phyloP scores from a whole-genome alignment of 2,329 filamentous ascomycete genomes.

The Sporothrix brunneoviolacea region DNA sequence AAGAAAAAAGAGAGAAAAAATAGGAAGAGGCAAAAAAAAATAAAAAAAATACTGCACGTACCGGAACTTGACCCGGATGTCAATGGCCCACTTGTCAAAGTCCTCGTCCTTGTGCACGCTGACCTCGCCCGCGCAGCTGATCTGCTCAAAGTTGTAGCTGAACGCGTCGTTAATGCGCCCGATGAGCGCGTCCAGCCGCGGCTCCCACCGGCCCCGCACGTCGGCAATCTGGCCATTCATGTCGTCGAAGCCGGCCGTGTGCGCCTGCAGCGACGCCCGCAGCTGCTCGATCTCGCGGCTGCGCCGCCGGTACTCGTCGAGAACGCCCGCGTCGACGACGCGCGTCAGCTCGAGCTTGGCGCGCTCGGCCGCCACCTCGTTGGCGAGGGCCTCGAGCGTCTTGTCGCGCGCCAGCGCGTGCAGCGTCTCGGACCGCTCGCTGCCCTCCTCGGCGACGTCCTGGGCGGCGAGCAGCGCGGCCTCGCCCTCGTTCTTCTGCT shows the following conservation, averaged over 20 bases:
- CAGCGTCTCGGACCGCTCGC: constrained; percentile 36
- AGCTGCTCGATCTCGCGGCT: constrained; percentile 62
- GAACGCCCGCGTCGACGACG: constrained; percentile 65
- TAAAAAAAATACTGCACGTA: too few relatives aligned
- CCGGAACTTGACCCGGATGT: constrained; percentile 95
- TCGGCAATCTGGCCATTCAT: constrained; percentile 54
- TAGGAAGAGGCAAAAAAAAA: too few relatives aligned
- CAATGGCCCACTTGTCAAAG: constrained; percentile 89
- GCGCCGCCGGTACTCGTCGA: constrained; percentile 71
- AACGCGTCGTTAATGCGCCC: constrained; percentile 83
- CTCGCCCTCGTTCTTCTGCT: constrained; percentile 31
- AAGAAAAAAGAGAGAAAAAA: too few relatives aligned
- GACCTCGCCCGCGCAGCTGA: constrained; percentile 90
- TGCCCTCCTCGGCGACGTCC: constrained; percentile 33
- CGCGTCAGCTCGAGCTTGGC: constrained; percentile 75
- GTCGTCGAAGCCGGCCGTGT: constrained; percentile 47
- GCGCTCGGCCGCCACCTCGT: constrained; percentile 66
- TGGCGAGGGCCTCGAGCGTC: constrained; percentile 57
- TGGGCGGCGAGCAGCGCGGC: constrained; percentile 28
- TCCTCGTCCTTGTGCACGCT: constrained; percentile 82
- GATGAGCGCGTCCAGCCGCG: constrained; percentile 69
- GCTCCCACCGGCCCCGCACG: constrained; percentile 73
- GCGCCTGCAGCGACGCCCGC: constrained; percentile 48
- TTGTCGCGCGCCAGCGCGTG: constrained; percentile 40
- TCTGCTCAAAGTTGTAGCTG: constrained; percentile 85